Evolutionary conservation across 306 rosid species (phyloP), one percentile per base, ranked within the genome.

Genomic region (Sechiopsis laciniata): DNA sequence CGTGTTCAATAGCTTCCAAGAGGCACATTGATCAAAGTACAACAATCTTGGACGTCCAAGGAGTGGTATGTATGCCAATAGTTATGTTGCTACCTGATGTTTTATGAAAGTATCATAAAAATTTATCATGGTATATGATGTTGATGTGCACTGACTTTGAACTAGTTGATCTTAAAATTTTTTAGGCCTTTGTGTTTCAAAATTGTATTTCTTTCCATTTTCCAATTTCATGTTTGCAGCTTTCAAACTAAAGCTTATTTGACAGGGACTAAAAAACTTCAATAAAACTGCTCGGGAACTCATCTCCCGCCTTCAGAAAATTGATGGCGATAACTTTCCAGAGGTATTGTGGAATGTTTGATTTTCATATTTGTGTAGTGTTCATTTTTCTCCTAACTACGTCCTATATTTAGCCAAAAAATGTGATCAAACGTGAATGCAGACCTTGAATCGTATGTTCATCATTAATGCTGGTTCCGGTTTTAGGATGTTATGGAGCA

Each of bases 391-490:
- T 54, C 37, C 46, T n/a, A n/a, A n/a, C n/a, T n/a, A n/a, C n/a
- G n/a, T n/a, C n/a, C n/a, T 24, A 13, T 58, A 10, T 15, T 55
- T 13, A 55, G 32, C 67, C 19, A 52, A 62, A 61, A 16, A 46
- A 26, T 37, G 16, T 24, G 45, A 17, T 35, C 19, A 14, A 55
- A 29, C 4, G 35, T 72, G 64, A 16, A 61, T 82, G 87, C 94
- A 90, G 99, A 90, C 91, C 82, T 86, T 91, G 92, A 89, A 85
- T 77, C 95, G 95, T 72, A 91, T 94, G 99, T 91, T 90, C 88
- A 94, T 94, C 86, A 91, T 94, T 88, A 94, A 94, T 78, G 99
- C 95, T 71, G 99, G 97, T 80, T 85, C 97, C 53, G 97, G 99
- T 56, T 94, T 94, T 74, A 88, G 96, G 83, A 88, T 94, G 83